Evolutionary conservation across 2,329 filamentous ascomycete genomes (phyloP), one percentile per base, ranked within the genome.

Genomic region (Phyllachora maydis): DNA sequence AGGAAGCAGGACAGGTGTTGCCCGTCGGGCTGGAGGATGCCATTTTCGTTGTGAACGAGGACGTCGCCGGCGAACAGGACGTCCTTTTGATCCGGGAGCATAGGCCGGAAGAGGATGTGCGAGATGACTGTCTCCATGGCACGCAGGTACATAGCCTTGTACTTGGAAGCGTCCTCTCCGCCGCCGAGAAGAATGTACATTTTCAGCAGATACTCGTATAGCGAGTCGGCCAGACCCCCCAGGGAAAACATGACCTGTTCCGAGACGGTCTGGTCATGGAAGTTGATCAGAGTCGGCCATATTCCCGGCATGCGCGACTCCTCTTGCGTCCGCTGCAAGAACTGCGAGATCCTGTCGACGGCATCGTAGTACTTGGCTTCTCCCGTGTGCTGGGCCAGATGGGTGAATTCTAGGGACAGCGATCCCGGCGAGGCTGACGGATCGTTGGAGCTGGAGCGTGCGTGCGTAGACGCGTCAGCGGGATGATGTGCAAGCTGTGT

Each of bases 281-380:
- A 59, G 41, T 82, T 62, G 23, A 85, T 47, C 23, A 53, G 50
- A 11, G 61, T 55, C 1, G 75, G 76, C 73, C 72, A 88, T 52
- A 88, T 59, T 3, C 79, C 78, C 0, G 77, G 77, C 5, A 85
- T 43, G n/a, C 50, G 53, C 0, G 77, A 82, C 4, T 54, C 44
- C 35, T 69, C 66, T 45, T 88, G 78, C 24, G 64, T 62, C 18
- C 56, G 50, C 25, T 72, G 59, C n/a, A 90, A 55, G 13, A 70
- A 61, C 27, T 72, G 59, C 6, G 73, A 77, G 22, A 90, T 65
- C 7, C 76, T 62, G 27, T 73, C 69, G 26, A 81, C 61, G 2
- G 76, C 77, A 39, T 83, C 77, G 38, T 72, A 81, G 45, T 74
- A 82, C 35, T 68, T 75, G 27, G 57, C 42, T 28, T 79, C 53